Base-by-base conservation (phyloP, 2,329 filamentous ascomycete species). In the Pyrenochaeta sp. region DNA sequence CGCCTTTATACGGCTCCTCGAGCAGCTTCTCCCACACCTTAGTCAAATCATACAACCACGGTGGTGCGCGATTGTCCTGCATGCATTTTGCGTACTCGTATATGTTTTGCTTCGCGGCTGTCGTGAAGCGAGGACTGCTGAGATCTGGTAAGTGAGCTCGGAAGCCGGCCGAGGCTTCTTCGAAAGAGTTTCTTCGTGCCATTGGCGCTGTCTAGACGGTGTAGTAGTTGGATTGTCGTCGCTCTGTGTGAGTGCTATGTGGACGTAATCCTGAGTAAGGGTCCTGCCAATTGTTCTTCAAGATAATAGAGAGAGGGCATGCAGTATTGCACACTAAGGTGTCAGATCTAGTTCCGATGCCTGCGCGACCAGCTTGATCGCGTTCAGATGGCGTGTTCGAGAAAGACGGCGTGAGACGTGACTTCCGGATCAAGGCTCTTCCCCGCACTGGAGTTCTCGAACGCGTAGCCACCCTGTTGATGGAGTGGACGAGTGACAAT, bases 1-100 rank as follows among this genome's bases (percentile, higher is more conserved):
- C 80, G 25, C 90, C 90, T 68, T 85, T 87, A 73, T 86, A 92
- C 0, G 90, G 90, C 76, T 91, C 89, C 54, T 86, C 69, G 13
- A 76, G 70, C 10, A 79, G 59, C 54, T 74, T 72, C 45, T 68
- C 71, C 75, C 77, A 79, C 2, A 73, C 69, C 55, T 78, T 72
- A 3, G 74, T 77, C 25, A 79, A 63, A 25, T 76, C 68, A 55
- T 72, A 76, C 15, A 92, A 77, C 89, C 89, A 91, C 0, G 90
- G 89, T 0, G 90, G 89, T 24, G 66, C 78, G 0, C 84, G 84
- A 22, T 81, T 74, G 34, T 86, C 81, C 58, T 85, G 85, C 69
- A 91, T 90, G 3, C 78, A 83, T 5, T 82, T 77, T 0, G 86
- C 87, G 61, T 91, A 91, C 58, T 85, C 82, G 55, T 88, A 83